Percentiles rank a stretch among this genome's conserved stretches.
phyloP scores from a whole-genome alignment of 768 basidiomycete species.

The Baorangia bicolor region DNA sequence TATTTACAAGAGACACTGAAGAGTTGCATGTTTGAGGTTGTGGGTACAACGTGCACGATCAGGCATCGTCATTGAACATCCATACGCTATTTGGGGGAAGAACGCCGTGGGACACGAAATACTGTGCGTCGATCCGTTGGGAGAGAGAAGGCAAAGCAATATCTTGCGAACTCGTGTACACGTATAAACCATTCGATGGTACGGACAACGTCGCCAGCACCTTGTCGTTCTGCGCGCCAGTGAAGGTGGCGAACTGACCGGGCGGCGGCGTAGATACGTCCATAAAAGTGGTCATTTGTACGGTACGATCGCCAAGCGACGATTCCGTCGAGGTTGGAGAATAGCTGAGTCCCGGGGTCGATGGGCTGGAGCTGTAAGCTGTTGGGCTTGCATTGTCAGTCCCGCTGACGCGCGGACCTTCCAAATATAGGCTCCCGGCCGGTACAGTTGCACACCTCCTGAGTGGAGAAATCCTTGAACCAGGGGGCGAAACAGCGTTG shows the following conservation, averaged over 20 bases:
- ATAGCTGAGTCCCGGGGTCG: constrained; percentile 56
- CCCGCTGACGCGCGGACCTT: constrained; percentile 8
- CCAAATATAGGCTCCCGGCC: constrained; percentile 28
- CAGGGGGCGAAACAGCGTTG: constrained; percentile 12
- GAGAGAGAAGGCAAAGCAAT: constrained; percentile 1
- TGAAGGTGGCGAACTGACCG: constrained; percentile 37
- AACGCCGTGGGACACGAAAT: constrained; percentile 12
- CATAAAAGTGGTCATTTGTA: constrained; percentile 54
- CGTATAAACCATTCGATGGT: constrained; percentile 16
- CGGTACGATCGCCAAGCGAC: constrained; percentile 51
- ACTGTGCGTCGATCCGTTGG: constrained; percentile 14
- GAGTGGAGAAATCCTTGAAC: constrained; percentile 26
- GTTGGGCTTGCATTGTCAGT: constrained; percentile 26
- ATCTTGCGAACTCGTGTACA: constrained; percentile 22
- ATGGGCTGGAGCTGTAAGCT: constrained; percentile 37
- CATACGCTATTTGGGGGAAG: constrained; percentile 13
- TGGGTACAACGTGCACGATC: constrained; percentile 2
- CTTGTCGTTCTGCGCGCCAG: constrained; percentile 38
- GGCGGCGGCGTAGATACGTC: constrained; percentile 41
- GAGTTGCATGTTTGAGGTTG: neutral
- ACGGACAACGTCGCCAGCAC: constrained; percentile 18
- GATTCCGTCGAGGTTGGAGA: constrained; percentile 64
- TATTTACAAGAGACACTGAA: constrained; percentile 25
- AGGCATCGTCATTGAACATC: constrained; percentile 18
- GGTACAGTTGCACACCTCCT: constrained; percentile 46